Evolutionary conservation across 768 basidiomycete species (phyloP).

Genomic region (Lactarius indigo): DNA sequence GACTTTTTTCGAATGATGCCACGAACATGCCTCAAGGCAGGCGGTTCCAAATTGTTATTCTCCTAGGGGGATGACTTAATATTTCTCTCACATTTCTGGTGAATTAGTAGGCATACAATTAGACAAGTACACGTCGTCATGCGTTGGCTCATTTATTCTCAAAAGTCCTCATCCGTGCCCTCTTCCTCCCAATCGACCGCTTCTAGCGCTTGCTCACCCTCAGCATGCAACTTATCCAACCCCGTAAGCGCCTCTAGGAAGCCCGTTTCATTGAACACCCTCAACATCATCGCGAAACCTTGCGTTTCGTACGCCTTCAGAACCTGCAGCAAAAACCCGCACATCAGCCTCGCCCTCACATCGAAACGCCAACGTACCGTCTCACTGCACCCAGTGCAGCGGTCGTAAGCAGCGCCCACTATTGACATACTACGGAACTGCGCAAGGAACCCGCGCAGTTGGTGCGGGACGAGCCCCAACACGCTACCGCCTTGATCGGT

Average conservation of each 20-base stretch:
- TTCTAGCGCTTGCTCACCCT: constrained; percentile 49
- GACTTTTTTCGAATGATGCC: no score
- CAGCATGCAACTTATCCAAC: constrained; percentile 50
- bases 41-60: no score
- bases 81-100: neutral
- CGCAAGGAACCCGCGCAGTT: constrained; percentile 84
- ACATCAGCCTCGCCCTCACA: neutral
- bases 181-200: constrained; percentile 48
- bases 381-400: constrained; percentile 89
- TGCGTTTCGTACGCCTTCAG: constrained; percentile 75
- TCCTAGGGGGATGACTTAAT: no score
- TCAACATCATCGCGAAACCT: constrained; percentile 74
- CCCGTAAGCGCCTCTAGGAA: constrained; percentile 54
- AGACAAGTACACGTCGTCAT: neutral
- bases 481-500: constrained; percentile 41
- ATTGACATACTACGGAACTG: constrained; percentile 84
- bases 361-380: constrained; percentile 44
- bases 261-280: constrained; percentile 88
- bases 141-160: constrained; percentile 20
- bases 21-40: no score
- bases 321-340: constrained; percentile 45
- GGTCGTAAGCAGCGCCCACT: constrained; percentile 79
- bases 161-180: constrained; percentile 34
- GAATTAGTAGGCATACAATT: neutral
- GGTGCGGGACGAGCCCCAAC: constrained; percentile 89